Base-by-base conservation (phyloP, 2,329 filamentous ascomycete species). In the Calonectria montana region DNA sequence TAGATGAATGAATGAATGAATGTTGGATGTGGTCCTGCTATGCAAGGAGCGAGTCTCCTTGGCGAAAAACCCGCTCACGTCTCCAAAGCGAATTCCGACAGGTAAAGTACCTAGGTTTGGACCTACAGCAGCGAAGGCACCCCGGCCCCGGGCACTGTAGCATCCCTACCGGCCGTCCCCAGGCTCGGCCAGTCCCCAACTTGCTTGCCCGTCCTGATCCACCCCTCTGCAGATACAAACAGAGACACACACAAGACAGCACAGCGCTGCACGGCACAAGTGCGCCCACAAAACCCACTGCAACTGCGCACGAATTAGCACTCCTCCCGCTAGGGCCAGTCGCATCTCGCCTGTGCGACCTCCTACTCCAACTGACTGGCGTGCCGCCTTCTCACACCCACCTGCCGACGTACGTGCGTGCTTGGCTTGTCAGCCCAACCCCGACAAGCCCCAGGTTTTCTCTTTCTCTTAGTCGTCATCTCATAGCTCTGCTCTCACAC, bases 401-500 rank as follows among this genome's bases (percentile, higher is more conserved):
- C 53, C 31, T 59, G 53, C 53, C 62, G 29, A 23, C 45, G 39
- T 50, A 35, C 62, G 37, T 43, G 37, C 41, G 47, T 66, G 35
- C 47, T 25, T 50, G 62, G 47, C 53, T 62, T 69, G 69, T 71
- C 69, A 71, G 69, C 69, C 69, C 69, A 63, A 67, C 69, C 65
- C 72, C 74, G 74, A 73, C 67, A 41, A 65, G 65, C 67, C 65
- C 71, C 74, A 69, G 65, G 68, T 62, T 69, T 57, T 29, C 59
- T 63, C 48, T 67, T 48, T 25, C 43, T 50, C 50, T 48, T 53
- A 53, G 59, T 69, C 65, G 65, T 71, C 64, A 16, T 65, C 62
- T 66, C 55, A 57, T 21, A 31, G n/a, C 57, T 70, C 47, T 62
- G 66, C 66, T 70, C 70, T 67, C 63, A 57, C 69, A 55, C 64